Base-by-base conservation (phyloP, 805 yeast species). In the Monosporozyma aquatica region DNA sequence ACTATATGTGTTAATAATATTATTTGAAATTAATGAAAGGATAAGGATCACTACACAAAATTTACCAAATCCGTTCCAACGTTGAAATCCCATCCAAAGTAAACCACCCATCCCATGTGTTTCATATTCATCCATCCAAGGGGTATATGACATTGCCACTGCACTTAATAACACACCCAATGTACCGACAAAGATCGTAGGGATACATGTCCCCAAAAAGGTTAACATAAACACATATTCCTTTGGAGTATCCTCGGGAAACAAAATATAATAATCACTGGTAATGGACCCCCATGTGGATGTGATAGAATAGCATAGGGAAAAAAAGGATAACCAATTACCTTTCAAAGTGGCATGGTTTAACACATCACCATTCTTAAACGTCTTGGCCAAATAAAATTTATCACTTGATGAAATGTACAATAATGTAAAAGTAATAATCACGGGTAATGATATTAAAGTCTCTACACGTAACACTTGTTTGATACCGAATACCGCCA, bases 221-320 rank as follows among this genome's bases (percentile, higher is more conserved):
- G 95, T 85, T 48, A 80, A 64, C 15, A 62, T 18, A 53, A 78
- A 82, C 1, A 81, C 67, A 44, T 70, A 71, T 42, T 59, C 46
- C 42, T 75, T 75, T 2, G 82, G 71, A 1, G 85, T 75, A 32
- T 70, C 67, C 53, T 82, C 90, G 1, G 95, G 95, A 52, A 86
- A 78, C 40, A 85, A 68, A 38, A 87, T 75, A 59, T 84, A 84
- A 60, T 87, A 87, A 62, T 87, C 96, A 0, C 89, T 71, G 0
- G 95, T 85, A 46, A 84, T 74, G 2, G 89, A 80, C 35, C 94
- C 89, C 95, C 95, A 87, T 1, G 95, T 84, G 3, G 86, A 75
- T 3, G 95, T 85, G 37, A 82, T 78, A 23, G 95, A 78, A 54
- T 83, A 84, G 35, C 80, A 70, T 43, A 85, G 68, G 1, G 87